A percentile compares a stretch with the other conserved stretches of the same genome.
Conservation (phyloP, 495 filamentous ascomycete species). For the Aspergillus ostianus region DNA sequence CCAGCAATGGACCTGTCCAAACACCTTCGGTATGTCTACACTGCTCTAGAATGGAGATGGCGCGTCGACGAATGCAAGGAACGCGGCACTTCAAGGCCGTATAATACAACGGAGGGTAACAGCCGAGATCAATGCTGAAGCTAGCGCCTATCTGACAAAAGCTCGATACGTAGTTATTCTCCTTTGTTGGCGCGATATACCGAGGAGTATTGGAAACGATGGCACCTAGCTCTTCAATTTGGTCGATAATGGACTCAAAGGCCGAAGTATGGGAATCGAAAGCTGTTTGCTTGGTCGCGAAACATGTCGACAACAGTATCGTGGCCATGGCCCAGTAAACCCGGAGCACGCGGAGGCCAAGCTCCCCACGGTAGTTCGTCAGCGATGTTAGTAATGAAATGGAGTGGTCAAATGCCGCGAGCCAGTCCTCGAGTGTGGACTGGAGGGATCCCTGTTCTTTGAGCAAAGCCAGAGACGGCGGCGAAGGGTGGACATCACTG, state of each 20-base stretch:
- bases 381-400: neutral
- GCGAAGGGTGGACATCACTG: neutral
- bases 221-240: neutral
- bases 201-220: neutral
- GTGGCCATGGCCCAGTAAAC: conserved; percentile 46
- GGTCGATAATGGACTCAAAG: neutral
- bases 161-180: neutral
- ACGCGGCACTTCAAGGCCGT: conserved; percentile 57
- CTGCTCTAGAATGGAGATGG: conserved; percentile 37
- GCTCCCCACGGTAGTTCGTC: neutral
- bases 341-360: conserved; percentile 27
- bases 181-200: neutral
- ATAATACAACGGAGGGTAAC: conserved; percentile 52
- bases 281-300: conserved; percentile 33
- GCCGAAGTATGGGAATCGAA: conserved; percentile 39
- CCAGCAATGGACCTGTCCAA: conserved; percentile 30
- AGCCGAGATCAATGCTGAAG: conserved; percentile 47
- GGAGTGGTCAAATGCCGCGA: neutral
- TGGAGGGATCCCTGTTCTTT: neutral
- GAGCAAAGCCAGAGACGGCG: neutral
- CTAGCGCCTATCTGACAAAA: conserved; percentile 10
- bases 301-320: conserved; percentile 44
- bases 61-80: conserved; percentile 40
- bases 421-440: neutral
- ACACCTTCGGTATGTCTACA: conserved; percentile 51